Conservation (phyloP, 257 asterid genomes). For the Ligustrum vulgare region DNA sequence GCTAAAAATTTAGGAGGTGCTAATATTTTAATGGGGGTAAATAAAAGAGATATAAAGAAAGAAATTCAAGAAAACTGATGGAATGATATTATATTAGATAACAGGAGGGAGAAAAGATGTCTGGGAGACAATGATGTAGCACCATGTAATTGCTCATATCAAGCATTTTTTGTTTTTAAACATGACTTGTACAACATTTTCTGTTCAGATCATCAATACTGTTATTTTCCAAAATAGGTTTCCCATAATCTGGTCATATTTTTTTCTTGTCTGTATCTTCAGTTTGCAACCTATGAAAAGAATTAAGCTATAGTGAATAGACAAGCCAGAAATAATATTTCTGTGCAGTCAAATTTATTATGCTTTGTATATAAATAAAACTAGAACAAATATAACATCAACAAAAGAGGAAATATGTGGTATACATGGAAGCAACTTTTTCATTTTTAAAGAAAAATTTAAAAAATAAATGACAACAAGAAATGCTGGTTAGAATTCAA, state of each 20-base stretch:
- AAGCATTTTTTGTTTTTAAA: not conserved
- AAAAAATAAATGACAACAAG: constrained; percentile 17
- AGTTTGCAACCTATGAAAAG: not conserved
- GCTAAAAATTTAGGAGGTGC: not conserved
- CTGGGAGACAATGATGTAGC: not conserved
- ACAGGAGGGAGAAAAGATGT: not conserved
- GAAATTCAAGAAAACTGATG: not conserved
- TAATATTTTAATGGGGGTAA: not conserved
- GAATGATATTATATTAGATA: not conserved
- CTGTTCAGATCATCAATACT: not conserved
- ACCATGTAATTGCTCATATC: not conserved
- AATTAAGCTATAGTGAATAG: not conserved
- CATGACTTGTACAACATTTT: not conserved
- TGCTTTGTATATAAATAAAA: not conserved
- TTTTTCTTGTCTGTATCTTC: not conserved
- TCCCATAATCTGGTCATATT: not conserved
- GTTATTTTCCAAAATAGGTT: not conserved
- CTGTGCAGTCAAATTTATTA: not conserved
- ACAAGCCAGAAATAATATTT: not conserved
- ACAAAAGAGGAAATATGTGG: not conserved
- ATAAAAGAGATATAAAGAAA: not conserved
- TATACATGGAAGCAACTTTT: constrained; percentile 5
- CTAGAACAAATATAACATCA: constrained; percentile 3
- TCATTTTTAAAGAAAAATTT: not conserved
- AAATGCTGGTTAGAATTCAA: constrained; percentile 25